Conservation (phyloP, 2,329 filamentous ascomycete species). For the Fonsecaea erecta region DNA sequence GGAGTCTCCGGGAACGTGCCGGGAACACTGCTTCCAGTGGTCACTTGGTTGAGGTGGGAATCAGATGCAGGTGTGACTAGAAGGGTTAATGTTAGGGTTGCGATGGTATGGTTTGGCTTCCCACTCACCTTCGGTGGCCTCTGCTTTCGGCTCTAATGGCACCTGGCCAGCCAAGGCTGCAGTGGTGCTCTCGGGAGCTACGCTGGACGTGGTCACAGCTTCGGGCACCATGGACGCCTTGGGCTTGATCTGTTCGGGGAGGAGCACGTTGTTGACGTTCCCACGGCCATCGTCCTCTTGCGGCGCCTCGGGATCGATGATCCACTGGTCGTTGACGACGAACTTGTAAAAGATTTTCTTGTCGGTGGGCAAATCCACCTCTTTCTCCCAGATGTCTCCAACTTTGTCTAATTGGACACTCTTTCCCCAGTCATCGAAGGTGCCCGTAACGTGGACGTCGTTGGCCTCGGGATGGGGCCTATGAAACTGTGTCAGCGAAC, state of each 20-base stretch:
- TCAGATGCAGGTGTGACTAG: conserved; percentile 22
- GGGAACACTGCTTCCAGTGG: conserved; percentile 53
- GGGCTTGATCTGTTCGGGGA: conserved; percentile 68
- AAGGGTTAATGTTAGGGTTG: conserved; percentile 60
- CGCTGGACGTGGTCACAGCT: conserved; percentile 60
- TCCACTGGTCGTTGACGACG: conserved; percentile 92
- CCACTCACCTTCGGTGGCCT: conserved; percentile 35
- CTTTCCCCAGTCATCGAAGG: conserved; percentile 93
- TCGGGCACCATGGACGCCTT: conserved; percentile 24
- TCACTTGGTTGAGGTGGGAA: conserved; percentile 38
- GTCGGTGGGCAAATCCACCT: conserved; percentile 69
- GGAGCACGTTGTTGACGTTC: conserved; percentile 92
- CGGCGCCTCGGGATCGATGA: conserved; percentile 76
- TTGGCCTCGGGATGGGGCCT: conserved; percentile 78
- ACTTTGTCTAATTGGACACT: conserved; percentile 80
- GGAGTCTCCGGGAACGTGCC: conserved; percentile 77
- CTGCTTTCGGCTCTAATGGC: conserved; percentile 41
- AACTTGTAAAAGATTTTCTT: conserved; percentile 97
- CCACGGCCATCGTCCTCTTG: conserved; percentile 81
- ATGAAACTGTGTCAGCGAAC: conserved; percentile 33
- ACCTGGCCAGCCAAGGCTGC: conserved; percentile 55
- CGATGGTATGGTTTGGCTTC: conserved; percentile 47
- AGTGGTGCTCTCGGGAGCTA: conserved; percentile 72
- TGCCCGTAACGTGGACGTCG: conserved; percentile 93
- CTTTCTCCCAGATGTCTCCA: conserved; percentile 75